Percentiles rank a stretch among this genome's conserved stretches.
These are phyloP conservation scores for Lathyrus aphaca DNA, from an alignment of 306 rosid genomes.

Conservation along the genomic window DNA sequence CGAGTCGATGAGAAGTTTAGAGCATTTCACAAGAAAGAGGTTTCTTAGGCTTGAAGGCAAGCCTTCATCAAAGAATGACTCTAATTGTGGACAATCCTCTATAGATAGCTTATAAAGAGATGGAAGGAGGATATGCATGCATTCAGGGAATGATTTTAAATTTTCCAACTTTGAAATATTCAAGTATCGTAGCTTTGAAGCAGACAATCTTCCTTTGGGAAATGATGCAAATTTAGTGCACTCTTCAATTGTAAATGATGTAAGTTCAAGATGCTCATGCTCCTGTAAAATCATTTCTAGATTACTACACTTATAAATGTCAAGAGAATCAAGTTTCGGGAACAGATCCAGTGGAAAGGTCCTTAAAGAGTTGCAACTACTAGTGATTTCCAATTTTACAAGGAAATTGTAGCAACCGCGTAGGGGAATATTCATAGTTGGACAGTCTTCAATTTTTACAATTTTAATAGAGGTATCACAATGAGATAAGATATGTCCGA, in stretches of 20 bases:
- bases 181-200: neutral
- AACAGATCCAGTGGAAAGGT: slow-evolving; percentile 19
- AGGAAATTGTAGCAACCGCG: neutral
- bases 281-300: slow-evolving; percentile 9
- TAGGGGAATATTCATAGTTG: slow-evolving; percentile 3
- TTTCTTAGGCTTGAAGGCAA: neutral
- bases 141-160: slow-evolving; percentile 24
- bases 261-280: neutral
- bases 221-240: slow-evolving; percentile 34
- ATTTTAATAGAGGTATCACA: no score
- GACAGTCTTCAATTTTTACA: neutral
- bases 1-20: neutral
- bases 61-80: neutral
- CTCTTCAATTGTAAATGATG: neutral
- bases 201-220: neutral
- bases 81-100: neutral
- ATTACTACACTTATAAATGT: fast-evolving
- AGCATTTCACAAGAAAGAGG: neutral
- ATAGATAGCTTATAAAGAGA: neutral
- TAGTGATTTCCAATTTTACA: neutral
- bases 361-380: slow-evolving; percentile 10
- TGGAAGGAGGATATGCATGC: slow-evolving; percentile 29
- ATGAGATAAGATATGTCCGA: neutral
- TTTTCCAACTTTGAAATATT: neutral
- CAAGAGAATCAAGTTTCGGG: neutral